Evolutionary conservation across 1,284 basidiomycete genomes (phyloP).

Genomic region (Pisolithus thermaeus): DNA sequence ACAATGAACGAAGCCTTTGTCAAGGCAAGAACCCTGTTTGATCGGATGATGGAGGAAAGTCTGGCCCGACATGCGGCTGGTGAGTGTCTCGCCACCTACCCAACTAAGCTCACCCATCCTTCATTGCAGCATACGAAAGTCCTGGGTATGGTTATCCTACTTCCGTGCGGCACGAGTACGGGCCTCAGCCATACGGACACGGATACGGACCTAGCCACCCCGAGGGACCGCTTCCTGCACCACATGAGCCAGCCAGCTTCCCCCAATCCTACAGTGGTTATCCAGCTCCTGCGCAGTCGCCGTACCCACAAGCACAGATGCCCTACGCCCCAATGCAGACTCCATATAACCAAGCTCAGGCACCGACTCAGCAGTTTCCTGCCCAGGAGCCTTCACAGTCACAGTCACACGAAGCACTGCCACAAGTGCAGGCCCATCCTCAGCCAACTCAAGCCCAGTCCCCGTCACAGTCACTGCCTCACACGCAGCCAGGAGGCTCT

Average conservation of each 20-base stretch:
- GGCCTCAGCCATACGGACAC: constrained; percentile 35
- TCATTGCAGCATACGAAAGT: constrained; percentile 23
- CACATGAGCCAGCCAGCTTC: constrained; percentile 3
- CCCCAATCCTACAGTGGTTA: not conserved
- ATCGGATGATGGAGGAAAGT: constrained; percentile 88
- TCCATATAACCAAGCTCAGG: constrained; percentile 1
- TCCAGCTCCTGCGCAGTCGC: constrained; percentile 5
- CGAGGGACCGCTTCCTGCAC: constrained; percentile 18
- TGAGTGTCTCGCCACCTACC: constrained; percentile 22
- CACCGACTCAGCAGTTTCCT: not conserved
- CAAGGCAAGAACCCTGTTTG: constrained; percentile 77
- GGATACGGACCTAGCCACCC: constrained; percentile 31
- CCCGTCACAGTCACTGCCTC: constrained; percentile 16
- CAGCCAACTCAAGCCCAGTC: constrained; percentile 18
- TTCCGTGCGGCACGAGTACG: constrained; percentile 23
- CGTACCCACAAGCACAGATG: constrained; percentile 19
- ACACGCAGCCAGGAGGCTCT: constrained; percentile 16
- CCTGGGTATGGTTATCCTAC: constrained; percentile 16
- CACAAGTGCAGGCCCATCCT: constrained; percentile 19
- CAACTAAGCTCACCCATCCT: constrained; percentile 10
- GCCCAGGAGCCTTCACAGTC: constrained; percentile 18
- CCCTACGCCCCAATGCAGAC: constrained; percentile 18
- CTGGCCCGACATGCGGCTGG: constrained; percentile 68
- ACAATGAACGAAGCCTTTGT: constrained; percentile 89
- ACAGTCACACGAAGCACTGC: constrained; percentile 13